Evolutionary conservation across 164 flowering plant species (phyloP), one percentile per base, ranked within the genome.

Genomic region (Stephania cephalantha): DNA sequence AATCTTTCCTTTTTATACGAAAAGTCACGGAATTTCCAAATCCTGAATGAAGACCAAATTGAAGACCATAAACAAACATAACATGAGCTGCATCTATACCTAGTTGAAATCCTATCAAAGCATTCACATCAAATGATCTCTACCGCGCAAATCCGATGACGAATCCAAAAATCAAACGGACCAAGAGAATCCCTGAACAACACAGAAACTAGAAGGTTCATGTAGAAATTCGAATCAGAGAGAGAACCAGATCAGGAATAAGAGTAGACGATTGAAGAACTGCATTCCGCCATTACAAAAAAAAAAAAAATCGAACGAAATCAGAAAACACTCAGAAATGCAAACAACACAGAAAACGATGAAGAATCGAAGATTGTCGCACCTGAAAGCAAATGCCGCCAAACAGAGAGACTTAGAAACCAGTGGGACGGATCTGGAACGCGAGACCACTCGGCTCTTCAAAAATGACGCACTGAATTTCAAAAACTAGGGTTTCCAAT

Each of bases 341-440:
- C 63, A 66, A n/a, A 66, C 15, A 46, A 8, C 46, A 48, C 9
- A 48, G 5, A 6, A 25, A 12, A 44, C 31, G 25, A 69, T 42
- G 68, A 0, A 67, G 31, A 25, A 22, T 20, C 13, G 53, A 63
- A 18, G 71, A 76, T 63, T 58, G 30, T 25, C 78, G 65, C 63
- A 76, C 78, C 73, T 61, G 78, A 42, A 70, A 15, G 12, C 35
- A 69, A 53, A 69, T 69, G 61, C 68, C 30, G 72, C 45, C 7
- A 35, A 35, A 35, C 42, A 0, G 13, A 55, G 61, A 46, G 46
- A 63, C 22, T 46, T 70, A n/a, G 58, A 45, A 46, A 29, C 5
- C 9, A 20, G 11, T 29, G 63, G 45, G 55, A 58, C 29, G 71
- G 69, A 76, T 76, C 72, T 55, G 46, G 46, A 17, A 74, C 6